Percentiles rank a stretch among this genome's conserved stretches.
Conservation (phyloP, 805 yeast genomes). For the Wickerhamiella sergipiensis region DNA sequence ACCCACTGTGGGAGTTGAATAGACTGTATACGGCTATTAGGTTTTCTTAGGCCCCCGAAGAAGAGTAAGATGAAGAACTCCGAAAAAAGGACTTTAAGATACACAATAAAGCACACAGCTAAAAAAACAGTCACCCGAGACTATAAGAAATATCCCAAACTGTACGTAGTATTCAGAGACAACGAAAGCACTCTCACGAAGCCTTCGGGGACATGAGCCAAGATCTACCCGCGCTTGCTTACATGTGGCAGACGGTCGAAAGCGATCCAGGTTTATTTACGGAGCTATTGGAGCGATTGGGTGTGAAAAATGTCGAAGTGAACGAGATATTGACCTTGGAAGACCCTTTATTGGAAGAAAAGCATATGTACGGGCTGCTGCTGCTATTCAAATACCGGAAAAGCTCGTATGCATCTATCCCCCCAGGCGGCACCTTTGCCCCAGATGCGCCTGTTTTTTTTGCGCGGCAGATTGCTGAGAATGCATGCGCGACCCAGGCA, state of each 20-base stretch:
- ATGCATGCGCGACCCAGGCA: conserved; percentile 68
- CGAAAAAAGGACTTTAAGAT: too few species aligned
- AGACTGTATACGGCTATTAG: too few species aligned
- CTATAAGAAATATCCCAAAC: too few species aligned
- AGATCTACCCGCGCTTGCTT: too few species aligned
- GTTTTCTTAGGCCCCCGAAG: too few species aligned
- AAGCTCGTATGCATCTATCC: conserved; percentile 21
- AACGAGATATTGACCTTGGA: conserved; percentile 46
- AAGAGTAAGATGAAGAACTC: too few species aligned
- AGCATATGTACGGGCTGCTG: conserved; percentile 44
- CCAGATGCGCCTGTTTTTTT: conserved; percentile 33
- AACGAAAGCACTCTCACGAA: too few species aligned
- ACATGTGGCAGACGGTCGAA: conserved; percentile 13
- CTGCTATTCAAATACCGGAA: conserved; percentile 47
- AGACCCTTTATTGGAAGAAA: conserved; percentile 20
- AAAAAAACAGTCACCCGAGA: too few species aligned
- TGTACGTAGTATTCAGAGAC: too few species aligned
- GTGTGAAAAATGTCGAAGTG: conserved; percentile 40
- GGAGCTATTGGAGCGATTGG: conserved; percentile 43
- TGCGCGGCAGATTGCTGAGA: conserved; percentile 49
- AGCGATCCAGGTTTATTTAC: conserved; percentile 42
- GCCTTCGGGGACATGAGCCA: too few species aligned
- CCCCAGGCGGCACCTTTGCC: conserved; percentile 10
- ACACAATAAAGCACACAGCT: too few species aligned
- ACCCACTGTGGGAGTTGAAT: too few species aligned